Conservation (phyloP, 768 basidiomycete species). For the Tricholoma matsutake region DNA sequence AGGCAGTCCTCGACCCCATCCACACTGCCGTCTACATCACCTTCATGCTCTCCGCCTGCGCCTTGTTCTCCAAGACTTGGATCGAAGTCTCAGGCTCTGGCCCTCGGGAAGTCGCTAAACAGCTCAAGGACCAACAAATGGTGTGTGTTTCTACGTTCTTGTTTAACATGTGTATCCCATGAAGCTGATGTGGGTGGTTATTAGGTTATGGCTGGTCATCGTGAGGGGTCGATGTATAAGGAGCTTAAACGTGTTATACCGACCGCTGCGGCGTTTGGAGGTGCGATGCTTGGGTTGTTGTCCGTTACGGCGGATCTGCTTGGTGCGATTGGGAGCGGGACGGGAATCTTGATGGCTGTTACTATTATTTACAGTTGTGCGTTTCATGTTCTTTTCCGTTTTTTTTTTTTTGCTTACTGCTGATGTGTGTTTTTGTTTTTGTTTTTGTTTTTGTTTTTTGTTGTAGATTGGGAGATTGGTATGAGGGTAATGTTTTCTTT, state of each 20-base stretch:
- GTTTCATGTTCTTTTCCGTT: constrained; percentile 26
- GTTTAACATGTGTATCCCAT: not conserved
- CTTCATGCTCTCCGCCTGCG: constrained; percentile 93
- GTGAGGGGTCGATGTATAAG: constrained; percentile 99
- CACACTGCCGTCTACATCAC: constrained; percentile 88
- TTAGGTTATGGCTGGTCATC: constrained; percentile 82
- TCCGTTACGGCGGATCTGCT: constrained; percentile 91
- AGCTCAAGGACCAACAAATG: constrained; percentile 98
- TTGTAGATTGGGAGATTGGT: constrained; percentile 90
- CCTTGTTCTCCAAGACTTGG: constrained; percentile 99
- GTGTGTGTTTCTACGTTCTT: constrained; percentile 37
- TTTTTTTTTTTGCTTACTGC: constrained; percentile 5
- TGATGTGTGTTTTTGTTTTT: not conserved
- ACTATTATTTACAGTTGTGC: constrained; percentile 94
- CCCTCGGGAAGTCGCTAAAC: constrained; percentile 94
- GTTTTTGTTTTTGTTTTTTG: not conserved
- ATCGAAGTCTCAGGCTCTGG: constrained; percentile 97
- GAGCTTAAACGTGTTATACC: constrained; percentile 98
- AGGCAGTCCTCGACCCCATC: constrained; percentile 87
- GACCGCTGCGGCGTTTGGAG: constrained; percentile 95
- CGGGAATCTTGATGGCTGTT: constrained; percentile 96
- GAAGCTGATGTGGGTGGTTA: too few relatives aligned
- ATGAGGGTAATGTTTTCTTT: constrained; percentile 50
- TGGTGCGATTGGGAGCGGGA: constrained; percentile 95
- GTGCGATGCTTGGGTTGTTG: constrained; percentile 91